Base-by-base conservation (phyloP, 2,329 filamentous ascomycete species). In the Diplodia sapinea region DNA sequence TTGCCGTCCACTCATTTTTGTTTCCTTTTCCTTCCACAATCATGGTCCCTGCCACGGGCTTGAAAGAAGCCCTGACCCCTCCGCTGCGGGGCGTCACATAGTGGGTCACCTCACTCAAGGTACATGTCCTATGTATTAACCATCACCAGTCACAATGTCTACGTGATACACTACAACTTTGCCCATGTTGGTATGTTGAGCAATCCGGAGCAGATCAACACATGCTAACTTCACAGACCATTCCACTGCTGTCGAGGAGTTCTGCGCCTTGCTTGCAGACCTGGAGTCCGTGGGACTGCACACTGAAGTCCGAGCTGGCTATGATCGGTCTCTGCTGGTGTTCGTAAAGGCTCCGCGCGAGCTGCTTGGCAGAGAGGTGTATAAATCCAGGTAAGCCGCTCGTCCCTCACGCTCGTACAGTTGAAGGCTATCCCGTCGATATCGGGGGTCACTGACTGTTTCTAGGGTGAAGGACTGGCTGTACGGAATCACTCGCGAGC, bases 391-490 rank as follows among this genome's bases (percentile, higher is more conserved):
- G 75, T 75, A 71, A 23, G 31, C 49, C 12, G 2, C 12, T 31
- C 15, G 31, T 9, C 55, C 7, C 2, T 2, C 29, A 33, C 8
- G 2, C n/a, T 20, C 8, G n/a, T 11, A 47, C 26, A 26, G 4
- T 26, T 26, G 26, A 26, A 26, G 26, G 4, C 3, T 43, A 33
- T 9, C 31, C 31, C 31, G 31, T 33, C 31, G 17, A n/a, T 43
- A 6, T n/a, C 2, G 17, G 11, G 2, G 4, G 1, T 6, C 40
- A 47, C 43, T 38, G 20, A 43, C 52, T 4, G 6, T 38, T 55
- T 11, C 1, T 67, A 89, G 93, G 67, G 87, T 95, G 8, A 91
- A 93, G 76, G 93, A 96, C 77, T 96, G 91, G 91, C 85, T 96
- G 2, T 89, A 92, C 74, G 91, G 92, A 36, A 88, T 96, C 66